phyloP scores from a whole-genome alignment of 176 grass and related monocot species.

The Alopecurus myosuroides region DNA sequence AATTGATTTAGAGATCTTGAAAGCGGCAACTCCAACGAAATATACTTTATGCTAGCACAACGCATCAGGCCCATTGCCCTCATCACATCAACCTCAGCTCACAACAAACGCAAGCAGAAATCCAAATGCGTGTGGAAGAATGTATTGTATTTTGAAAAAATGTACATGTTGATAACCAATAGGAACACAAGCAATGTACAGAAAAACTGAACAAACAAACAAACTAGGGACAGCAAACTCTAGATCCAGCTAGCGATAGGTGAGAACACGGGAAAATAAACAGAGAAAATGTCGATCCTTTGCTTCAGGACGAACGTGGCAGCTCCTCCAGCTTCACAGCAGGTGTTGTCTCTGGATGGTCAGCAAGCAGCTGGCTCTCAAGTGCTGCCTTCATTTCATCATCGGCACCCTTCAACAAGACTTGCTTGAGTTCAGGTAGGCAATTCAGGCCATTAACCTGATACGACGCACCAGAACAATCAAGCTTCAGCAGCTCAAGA shows the following conservation, averaged over 20 bases:
- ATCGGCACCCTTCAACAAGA: background rate
- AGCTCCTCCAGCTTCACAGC: background rate
- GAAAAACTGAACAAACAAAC: background rate
- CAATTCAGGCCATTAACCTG: background rate
- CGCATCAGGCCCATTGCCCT: background rate
- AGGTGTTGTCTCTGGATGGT: background rate
- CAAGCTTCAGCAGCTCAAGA: background rate
- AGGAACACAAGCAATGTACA: background rate
- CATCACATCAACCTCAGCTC: background rate
- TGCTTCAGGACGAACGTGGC: background rate
- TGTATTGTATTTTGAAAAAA: background rate
- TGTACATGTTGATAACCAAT: background rate
- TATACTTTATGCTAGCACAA: background rate
- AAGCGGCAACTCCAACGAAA: background rate
- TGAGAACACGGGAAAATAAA: background rate
- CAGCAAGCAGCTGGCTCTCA: background rate
- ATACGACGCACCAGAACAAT: background rate
- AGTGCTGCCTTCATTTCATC: background rate
- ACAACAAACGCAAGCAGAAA: background rate
- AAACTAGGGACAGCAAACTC: background rate
- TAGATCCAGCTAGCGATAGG: background rate
- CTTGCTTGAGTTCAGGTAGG: background rate
- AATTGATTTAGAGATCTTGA: background rate
- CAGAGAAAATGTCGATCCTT: background rate
- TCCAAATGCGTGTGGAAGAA: background rate